These are phyloP conservation scores for Teunomyces stri DNA, from an alignment of 805 yeast species.

Conservation along the genomic window DNA sequence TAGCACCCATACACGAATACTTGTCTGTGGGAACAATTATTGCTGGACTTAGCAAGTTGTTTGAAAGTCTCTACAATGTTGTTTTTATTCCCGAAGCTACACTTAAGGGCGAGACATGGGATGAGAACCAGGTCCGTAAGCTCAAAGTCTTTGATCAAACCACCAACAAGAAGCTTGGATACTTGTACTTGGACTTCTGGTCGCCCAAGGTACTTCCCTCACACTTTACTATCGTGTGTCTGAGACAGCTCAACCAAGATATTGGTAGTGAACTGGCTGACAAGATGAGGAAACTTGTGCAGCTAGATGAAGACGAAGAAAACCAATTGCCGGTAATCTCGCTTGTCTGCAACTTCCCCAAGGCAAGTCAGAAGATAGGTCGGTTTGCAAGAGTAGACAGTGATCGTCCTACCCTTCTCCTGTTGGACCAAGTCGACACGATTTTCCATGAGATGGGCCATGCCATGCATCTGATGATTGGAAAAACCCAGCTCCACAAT, in stretches of 20 bases:
- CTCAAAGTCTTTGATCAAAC: conserved; percentile 67
- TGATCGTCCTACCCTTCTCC: conserved; percentile 51
- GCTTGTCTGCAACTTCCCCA: conserved; percentile 76
- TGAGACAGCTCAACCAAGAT: conserved; percentile 64
- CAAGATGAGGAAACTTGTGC: conserved; percentile 24
- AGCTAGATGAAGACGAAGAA: conserved; percentile 43
- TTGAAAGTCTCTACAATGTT: conserved; percentile 72
- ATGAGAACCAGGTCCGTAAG: conserved; percentile 70
- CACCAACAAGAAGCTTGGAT: conserved; percentile 59
- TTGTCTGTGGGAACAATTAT: conserved; percentile 85
- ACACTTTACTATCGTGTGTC: conserved; percentile 92
- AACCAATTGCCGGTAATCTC: conserved; percentile 90
- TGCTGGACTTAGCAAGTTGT: conserved; percentile 73
- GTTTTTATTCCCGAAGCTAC: conserved; percentile 65
- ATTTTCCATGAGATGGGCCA: conserved; percentile 99
- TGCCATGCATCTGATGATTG: conserved; percentile 97
- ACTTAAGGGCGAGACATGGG: conserved; percentile 81
- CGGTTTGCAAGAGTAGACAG: conserved; percentile 24
- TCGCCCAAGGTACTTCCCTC: conserved; percentile 82
- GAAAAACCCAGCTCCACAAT: conserved; percentile 85
- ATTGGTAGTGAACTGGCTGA: conserved; percentile 27
- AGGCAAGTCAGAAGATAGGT: conserved; percentile 29
- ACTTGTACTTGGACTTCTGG: conserved; percentile 84
- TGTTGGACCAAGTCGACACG: conserved; percentile 83
- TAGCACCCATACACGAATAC: conserved; percentile 58